Evolutionary conservation across 2,329 filamentous ascomycete genomes (phyloP).

Genomic region (Mariannaea elegans): DNA sequence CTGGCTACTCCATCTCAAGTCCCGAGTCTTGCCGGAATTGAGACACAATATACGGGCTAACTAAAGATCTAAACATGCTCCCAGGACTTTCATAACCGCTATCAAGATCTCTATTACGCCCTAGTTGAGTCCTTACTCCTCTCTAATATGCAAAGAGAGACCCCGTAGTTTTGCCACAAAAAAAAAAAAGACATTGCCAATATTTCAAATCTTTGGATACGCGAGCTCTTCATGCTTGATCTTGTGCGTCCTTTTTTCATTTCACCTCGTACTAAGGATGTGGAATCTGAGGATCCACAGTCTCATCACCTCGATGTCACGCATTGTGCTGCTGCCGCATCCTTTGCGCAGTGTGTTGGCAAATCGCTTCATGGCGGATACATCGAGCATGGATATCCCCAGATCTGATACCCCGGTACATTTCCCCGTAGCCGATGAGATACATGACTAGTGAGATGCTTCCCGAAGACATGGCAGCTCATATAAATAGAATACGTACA

Average conservation of each 20-base stretch:
- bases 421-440: constrained; percentile 22
- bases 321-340: constrained; percentile 1
- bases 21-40: background rate
- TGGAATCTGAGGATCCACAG: background rate
- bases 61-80: no score
- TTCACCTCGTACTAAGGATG: background rate
- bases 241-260: constrained; percentile 2
- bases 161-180: no score
- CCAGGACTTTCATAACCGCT: no score
- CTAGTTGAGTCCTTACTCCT: no score
- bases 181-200: no score
- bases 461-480: background rate
- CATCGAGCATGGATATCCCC: constrained; percentile 15
- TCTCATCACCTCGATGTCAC: constrained; percentile 10
- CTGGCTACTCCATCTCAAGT: background rate
- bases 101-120: no score
- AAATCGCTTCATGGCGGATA: constrained; percentile 4
- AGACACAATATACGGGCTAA: background rate
- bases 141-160: no score
- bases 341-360: constrained; percentile 14
- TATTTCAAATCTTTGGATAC: no score
- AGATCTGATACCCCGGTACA: constrained; percentile 10
- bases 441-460: constrained; percentile 12
- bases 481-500: constrained; percentile 17
- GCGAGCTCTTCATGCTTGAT: background rate